phyloP scores from a whole-genome alignment of 495 filamentous ascomycete species.

The Talaromyces proteolyticus region DNA sequence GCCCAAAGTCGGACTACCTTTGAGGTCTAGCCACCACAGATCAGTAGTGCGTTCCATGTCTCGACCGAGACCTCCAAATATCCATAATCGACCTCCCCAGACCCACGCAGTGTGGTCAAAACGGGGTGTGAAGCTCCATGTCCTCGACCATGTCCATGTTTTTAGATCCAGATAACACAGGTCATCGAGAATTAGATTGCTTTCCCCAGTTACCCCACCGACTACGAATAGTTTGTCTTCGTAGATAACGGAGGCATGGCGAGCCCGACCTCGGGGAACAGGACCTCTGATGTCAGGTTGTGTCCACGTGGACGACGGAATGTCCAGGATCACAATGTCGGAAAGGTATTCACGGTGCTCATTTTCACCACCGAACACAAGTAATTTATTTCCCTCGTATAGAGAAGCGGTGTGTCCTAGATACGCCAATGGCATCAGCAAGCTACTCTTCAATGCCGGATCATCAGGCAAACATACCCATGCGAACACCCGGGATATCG shows the following conservation, averaged over 20 bases:
- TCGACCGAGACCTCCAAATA: slow-evolving; percentile 90
- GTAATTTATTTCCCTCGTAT: slow-evolving; percentile 87
- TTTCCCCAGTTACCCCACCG: slow-evolving; percentile 82
- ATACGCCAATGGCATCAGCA: slow-evolving; percentile 3
- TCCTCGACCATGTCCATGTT: slow-evolving; percentile 95
- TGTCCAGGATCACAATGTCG: slow-evolving; percentile 92
- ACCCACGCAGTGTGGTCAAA: slow-evolving; percentile 94
- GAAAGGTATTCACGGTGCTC: slow-evolving; percentile 93
- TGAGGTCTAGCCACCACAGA: slow-evolving; percentile 94
- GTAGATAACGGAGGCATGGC: slow-evolving; percentile 89
- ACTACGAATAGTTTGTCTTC: slow-evolving; percentile 95
- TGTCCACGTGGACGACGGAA: slow-evolving; percentile 89
- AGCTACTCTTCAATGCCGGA: no score
- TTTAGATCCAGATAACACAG: slow-evolving; percentile 94
- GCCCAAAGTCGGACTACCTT: slow-evolving; percentile 79
- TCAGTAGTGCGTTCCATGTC: slow-evolving; percentile 96
- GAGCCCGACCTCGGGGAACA: slow-evolving; percentile 79
- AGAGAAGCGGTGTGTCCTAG: slow-evolving; percentile 91
- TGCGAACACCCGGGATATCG: slow-evolving; percentile 94
- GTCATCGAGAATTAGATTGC: slow-evolving; percentile 86
- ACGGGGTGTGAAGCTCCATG: slow-evolving; percentile 88
- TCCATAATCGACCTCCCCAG: slow-evolving; percentile 88
- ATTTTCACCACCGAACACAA: slow-evolving; percentile 97
- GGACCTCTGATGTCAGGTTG: slow-evolving; percentile 80
- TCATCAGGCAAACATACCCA: slow-evolving; percentile 61